Evolutionary conservation across 257 asterid species (phyloP).

Genomic region (Phtheirospermum japonicum): DNA sequence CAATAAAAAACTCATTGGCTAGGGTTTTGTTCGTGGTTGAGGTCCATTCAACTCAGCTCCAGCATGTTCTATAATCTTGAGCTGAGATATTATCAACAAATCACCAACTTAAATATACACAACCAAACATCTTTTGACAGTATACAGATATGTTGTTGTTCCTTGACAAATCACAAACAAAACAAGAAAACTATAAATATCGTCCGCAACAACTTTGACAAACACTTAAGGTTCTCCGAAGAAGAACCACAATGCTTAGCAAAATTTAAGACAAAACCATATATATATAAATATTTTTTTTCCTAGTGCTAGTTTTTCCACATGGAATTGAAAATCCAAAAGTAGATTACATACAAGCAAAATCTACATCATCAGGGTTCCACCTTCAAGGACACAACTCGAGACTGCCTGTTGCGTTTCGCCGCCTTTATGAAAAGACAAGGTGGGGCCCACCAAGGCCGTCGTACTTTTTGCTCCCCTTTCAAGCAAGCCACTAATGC

Average conservation of each 20-base stretch:
- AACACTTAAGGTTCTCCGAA: conserved; percentile 35
- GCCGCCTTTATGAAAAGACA: conserved; percentile 74
- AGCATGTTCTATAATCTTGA: no score
- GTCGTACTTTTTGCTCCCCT: conserved; percentile 90
- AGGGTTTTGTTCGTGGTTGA: no score
- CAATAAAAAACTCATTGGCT: no score
- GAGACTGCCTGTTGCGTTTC: conserved; percentile 81
- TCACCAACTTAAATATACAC: background rate
- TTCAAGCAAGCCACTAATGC: conserved; percentile 90
- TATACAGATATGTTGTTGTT: conserved; percentile 26
- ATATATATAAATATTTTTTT: conserved; percentile 6
- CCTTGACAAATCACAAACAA: conserved; percentile 30
- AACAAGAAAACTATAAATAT: conserved; percentile 17
- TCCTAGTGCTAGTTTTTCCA: conserved; percentile 25
- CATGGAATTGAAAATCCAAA: conserved; percentile 22
- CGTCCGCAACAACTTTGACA: conserved; percentile 26
- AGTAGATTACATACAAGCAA: conserved; percentile 29
- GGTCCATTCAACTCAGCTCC: no score
- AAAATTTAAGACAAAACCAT: conserved; percentile 30
- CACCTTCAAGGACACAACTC: conserved; percentile 95
- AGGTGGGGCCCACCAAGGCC: conserved; percentile 98
- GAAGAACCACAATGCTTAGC: conserved; percentile 35
- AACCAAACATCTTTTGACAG: conserved; percentile 17
- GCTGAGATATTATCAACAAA: background rate
- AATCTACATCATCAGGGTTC: conserved; percentile 81